These are phyloP conservation scores for Scheffersomyces spartinae DNA, from an alignment of 805 yeast species.

Conservation along the genomic window DNA sequence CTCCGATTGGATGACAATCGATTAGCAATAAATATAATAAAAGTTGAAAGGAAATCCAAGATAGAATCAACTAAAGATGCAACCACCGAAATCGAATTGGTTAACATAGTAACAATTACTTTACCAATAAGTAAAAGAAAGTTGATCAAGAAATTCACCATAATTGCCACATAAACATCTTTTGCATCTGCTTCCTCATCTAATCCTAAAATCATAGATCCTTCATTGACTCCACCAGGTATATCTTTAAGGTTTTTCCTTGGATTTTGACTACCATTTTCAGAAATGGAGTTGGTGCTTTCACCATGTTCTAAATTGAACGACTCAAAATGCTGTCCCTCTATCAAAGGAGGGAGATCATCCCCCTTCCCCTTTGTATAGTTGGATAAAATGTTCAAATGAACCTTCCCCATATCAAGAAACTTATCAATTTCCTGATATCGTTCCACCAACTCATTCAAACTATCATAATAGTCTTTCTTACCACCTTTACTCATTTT, in stretches of 20 bases:
- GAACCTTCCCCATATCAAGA: constrained; percentile 57
- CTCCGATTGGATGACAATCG: constrained; percentile 32
- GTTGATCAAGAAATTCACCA: constrained; percentile 53
- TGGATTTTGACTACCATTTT: constrained; percentile 36
- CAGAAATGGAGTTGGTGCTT: constrained; percentile 11
- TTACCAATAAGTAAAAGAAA: constrained; percentile 50
- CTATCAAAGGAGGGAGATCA: constrained; percentile 1
- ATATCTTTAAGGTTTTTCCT: too few relatives aligned
- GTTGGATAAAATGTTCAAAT: constrained; percentile 48
- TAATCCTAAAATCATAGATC: constrained; percentile 42
- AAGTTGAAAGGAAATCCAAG: constrained; percentile 62
- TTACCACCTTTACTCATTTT: too few relatives aligned
- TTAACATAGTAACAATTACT: constrained; percentile 44
- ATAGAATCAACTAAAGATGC: constrained; percentile 74
- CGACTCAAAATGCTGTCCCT: neutral
- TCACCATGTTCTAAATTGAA: constrained; percentile 2
- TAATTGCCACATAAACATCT: constrained; percentile 47
- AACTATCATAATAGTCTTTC: constrained; percentile 38
- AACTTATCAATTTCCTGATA: constrained; percentile 51
- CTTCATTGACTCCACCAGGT: constrained; percentile 47
- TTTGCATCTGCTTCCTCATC: constrained; percentile 29
- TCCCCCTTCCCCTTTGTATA: constrained; percentile 22
- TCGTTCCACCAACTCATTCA: constrained; percentile 47
- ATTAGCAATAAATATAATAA: constrained; percentile 57
- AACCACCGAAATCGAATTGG: constrained; percentile 61